Evolutionary conservation across 2,329 filamentous ascomycete genomes (phyloP).

Genomic region (Apiospora pterosperma): DNA sequence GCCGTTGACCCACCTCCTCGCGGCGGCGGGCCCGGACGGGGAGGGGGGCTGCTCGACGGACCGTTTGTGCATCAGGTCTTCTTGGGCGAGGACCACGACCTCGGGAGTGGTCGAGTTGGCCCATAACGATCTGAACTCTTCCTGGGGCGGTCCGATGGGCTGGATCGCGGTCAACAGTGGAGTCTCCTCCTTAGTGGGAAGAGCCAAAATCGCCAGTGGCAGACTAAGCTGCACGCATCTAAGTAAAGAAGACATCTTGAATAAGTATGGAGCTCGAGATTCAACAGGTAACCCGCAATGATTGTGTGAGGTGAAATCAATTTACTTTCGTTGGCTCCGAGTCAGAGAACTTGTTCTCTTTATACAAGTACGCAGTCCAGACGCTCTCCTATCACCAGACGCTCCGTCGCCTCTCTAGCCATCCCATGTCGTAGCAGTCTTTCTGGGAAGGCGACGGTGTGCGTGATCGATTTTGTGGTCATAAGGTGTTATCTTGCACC

Average conservation of each 20-base stretch:
- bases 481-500: neutral
- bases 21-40: neutral
- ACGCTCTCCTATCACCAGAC: neutral
- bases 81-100: neutral
- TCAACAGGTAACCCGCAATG: neutral
- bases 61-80: neutral
- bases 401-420: neutral
- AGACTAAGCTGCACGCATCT: neutral
- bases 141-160: neutral
- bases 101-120: neutral
- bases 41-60: neutral
- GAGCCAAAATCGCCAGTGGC: neutral
- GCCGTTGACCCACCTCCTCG: slow-evolving; percentile 17
- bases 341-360: neutral
- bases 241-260: neutral
- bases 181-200: neutral
- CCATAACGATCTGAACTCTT: neutral
- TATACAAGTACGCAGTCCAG: neutral
- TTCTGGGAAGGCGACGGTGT: neutral
- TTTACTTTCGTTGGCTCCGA: neutral
- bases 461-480: neutral
- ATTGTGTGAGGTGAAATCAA: neutral
- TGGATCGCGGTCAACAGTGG: neutral
- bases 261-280: neutral
- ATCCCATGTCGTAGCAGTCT: neutral